phyloP scores from a whole-genome alignment of 371 early-diverging fungal species.

The Mucor velutinosus region DNA sequence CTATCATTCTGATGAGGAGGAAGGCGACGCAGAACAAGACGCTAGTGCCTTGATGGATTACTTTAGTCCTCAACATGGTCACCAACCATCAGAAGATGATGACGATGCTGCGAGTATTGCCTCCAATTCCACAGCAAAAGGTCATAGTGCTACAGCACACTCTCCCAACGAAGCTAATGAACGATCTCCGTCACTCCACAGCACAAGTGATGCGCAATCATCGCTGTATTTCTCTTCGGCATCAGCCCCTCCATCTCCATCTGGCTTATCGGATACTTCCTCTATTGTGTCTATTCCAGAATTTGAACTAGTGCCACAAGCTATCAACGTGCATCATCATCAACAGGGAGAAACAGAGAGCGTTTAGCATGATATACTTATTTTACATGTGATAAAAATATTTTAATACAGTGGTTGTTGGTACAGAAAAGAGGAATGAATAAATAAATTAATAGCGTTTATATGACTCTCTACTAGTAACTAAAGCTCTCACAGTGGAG shows the following conservation, averaged over 20 bases:
- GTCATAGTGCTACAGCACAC: background rate
- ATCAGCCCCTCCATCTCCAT: constrained; percentile 9
- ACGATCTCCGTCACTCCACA: background rate
- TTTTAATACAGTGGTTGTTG: too few relatives aligned
- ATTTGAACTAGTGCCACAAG: constrained; percentile 5
- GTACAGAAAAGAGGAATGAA: background rate
- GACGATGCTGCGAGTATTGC: constrained; percentile 12
- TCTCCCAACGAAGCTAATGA: background rate
- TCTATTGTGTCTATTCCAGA: constrained; percentile 23
- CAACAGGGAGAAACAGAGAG: background rate
- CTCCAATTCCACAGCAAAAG: constrained; percentile 15
- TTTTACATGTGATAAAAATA: too few relatives aligned
- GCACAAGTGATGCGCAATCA: constrained; percentile 20
- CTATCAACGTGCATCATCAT: background rate
- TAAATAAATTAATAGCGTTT: background rate
- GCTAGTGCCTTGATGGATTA: background rate
- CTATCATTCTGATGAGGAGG: constrained; percentile 38
- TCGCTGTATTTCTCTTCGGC: constrained; percentile 15
- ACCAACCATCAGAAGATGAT: background rate
- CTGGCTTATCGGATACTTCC: constrained; percentile 5
- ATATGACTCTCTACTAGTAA: constrained; percentile 17
- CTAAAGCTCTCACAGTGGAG: constrained; percentile 48
- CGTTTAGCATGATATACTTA: too few relatives aligned
- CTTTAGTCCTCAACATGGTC: background rate
- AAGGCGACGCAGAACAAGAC: constrained; percentile 57